Evolutionary conservation across 495 filamentous ascomycete genomes (phyloP).

Genomic region (Recurvomyces mirabilis): DNA sequence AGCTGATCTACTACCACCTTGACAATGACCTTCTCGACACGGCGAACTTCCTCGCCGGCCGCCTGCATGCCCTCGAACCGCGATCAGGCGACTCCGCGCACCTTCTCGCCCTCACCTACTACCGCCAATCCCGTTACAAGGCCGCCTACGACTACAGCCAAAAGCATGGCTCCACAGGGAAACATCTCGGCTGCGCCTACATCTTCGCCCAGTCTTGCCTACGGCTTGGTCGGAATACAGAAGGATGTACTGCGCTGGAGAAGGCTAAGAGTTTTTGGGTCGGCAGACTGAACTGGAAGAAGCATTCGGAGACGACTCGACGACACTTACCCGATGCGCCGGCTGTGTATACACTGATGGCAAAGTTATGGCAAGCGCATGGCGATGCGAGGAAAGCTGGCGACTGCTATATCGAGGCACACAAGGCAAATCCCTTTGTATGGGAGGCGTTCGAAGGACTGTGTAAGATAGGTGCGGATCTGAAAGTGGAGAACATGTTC

Average conservation of each 20-base stretch:
- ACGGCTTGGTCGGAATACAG: slow-evolving; percentile 49
- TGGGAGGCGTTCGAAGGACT: slow-evolving; percentile 94
- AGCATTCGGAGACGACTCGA: slow-evolving; percentile 45
- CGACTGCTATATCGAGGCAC: slow-evolving; percentile 70
- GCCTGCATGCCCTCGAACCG: slow-evolving; percentile 71
- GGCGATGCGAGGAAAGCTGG: slow-evolving; percentile 72
- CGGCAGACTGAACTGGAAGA: slow-evolving; percentile 36
- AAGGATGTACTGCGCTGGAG: slow-evolving; percentile 62
- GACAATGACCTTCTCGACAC: slow-evolving; percentile 81
- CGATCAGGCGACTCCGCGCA: slow-evolving; percentile 68
- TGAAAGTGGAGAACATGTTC: slow-evolving; percentile 65
- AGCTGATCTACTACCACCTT: slow-evolving; percentile 83
- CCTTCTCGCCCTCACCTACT: slow-evolving; percentile 71
- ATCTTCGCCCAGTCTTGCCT: slow-evolving; percentile 84
- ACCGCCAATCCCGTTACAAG: slow-evolving; percentile 67
- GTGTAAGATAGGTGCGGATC: slow-evolving; percentile 45
- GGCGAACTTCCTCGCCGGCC: slow-evolving; percentile 82
- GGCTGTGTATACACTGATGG: slow-evolving; percentile 65
- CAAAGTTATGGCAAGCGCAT: slow-evolving; percentile 74
- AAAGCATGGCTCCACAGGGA: slow-evolving; percentile 48
- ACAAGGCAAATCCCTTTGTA: slow-evolving; percentile 90
- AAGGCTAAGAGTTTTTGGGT: slow-evolving; percentile 17
- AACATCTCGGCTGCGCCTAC: slow-evolving; percentile 79
- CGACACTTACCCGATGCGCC: slow-evolving; percentile 68
- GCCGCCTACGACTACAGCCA: slow-evolving; percentile 63